These are phyloP conservation scores for Russula olivacea DNA, from an alignment of 768 basidiomycete species.

Conservation along the genomic window DNA sequence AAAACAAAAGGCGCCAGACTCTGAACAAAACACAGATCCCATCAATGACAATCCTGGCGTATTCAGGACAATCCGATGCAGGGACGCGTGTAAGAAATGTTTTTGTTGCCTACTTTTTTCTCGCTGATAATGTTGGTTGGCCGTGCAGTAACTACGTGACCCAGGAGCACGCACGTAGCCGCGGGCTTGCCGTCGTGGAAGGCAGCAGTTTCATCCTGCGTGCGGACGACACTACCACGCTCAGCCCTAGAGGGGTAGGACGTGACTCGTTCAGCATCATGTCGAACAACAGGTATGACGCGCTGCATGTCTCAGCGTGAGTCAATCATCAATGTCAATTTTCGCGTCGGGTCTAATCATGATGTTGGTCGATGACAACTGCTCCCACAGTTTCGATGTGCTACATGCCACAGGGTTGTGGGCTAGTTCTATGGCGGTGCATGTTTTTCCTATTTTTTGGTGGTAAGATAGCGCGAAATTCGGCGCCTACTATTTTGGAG, in stretches of 20 bases:
- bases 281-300: constrained; percentile 48
- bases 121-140: not conserved
- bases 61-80: constrained; percentile 55
- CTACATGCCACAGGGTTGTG: constrained; percentile 57
- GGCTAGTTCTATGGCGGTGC: constrained; percentile 33
- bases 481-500: constrained; percentile 57
- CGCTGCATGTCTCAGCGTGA: constrained; percentile 50
- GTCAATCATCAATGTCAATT: constrained; percentile 21
- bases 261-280: constrained; percentile 53
- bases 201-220: constrained; percentile 50
- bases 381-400: constrained; percentile 39
- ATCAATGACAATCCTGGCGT: too few species aligned
- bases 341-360: not conserved
- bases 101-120: not conserved
- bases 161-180: constrained; percentile 42
- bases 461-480: constrained; percentile 4
- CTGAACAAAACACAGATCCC: too few species aligned
- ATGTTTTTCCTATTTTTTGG: not conserved
- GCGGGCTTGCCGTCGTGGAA: constrained; percentile 54
- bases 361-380: not conserved
- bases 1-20: too few species aligned
- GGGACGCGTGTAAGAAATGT: constrained; percentile 51
- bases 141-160: constrained; percentile 39
- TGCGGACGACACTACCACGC: constrained; percentile 44
- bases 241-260: constrained; percentile 46